These are phyloP conservation scores for Fusarium pininemorale DNA, from an alignment of 2,329 filamentous ascomycete species.

Conservation along the genomic window DNA sequence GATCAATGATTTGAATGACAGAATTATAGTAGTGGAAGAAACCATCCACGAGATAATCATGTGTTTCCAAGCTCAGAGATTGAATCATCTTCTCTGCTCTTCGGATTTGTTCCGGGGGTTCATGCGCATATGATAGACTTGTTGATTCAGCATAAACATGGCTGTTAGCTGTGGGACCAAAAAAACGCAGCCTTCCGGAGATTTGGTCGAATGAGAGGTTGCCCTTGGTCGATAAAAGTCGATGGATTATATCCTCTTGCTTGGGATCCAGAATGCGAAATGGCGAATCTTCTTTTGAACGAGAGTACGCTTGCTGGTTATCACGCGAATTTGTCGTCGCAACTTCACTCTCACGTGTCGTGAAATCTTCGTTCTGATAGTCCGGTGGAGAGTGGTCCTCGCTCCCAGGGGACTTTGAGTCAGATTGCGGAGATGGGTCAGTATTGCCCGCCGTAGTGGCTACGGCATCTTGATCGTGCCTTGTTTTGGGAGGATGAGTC, in stretches of 20 bases:
- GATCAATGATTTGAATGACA: constrained; percentile 59
- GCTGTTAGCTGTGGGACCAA: constrained; percentile 62
- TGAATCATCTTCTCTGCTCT: constrained; percentile 59
- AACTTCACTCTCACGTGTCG: constrained; percentile 40
- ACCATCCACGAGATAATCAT: constrained; percentile 61
- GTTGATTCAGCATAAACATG: constrained; percentile 58
- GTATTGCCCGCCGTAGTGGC: neutral
- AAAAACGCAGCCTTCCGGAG: constrained; percentile 60
- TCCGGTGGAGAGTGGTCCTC: constrained; percentile 46
- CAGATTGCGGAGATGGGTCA: constrained; percentile 10
- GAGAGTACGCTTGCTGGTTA: constrained; percentile 34
- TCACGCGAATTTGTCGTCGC: constrained; percentile 28
- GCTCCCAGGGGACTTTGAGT: constrained; percentile 24
- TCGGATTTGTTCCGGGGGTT: constrained; percentile 56
- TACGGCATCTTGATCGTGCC: constrained; percentile 48
- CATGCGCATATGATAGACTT: constrained; percentile 48
- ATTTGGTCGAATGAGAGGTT: constrained; percentile 62
- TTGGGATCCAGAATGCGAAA: constrained; percentile 52
- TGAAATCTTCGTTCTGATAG: constrained; percentile 47
- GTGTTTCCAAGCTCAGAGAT: constrained; percentile 55
- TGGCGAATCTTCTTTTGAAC: constrained; percentile 45
- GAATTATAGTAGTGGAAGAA: constrained; percentile 64
- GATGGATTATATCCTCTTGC: constrained; percentile 59
- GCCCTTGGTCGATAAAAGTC: constrained; percentile 58
- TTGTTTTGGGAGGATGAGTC: constrained; percentile 62